A percentile compares a stretch with the other conserved stretches of the same genome.
Conservation (phyloP, 345 rosid genomes). For the Brassica nigra region DNA sequence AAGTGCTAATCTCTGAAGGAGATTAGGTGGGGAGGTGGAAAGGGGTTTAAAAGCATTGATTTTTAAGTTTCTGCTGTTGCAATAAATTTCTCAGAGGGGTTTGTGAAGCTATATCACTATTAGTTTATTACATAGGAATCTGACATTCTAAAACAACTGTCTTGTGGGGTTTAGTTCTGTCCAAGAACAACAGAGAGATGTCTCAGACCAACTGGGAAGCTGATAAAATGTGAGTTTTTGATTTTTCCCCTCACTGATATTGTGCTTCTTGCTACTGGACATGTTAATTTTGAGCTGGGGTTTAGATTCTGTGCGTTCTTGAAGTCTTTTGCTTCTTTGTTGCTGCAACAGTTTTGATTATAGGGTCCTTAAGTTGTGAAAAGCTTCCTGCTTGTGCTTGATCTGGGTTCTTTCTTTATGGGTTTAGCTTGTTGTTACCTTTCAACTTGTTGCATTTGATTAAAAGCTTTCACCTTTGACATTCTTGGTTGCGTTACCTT, state of each 20-base stretch:
- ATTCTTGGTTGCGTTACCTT: slow-evolving; percentile 17
- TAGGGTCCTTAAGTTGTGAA: slow-evolving; percentile 43
- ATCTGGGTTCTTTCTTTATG: slow-evolving; percentile 22
- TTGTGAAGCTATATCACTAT: slow-evolving; percentile 33
- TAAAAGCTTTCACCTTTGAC: background rate
- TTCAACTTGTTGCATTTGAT: background rate
- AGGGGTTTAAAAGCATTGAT: background rate
- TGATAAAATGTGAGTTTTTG: slow-evolving; percentile 85
- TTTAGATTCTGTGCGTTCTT: slow-evolving; percentile 37
- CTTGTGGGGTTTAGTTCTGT: slow-evolving; percentile 29
- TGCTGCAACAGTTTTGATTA: slow-evolving; percentile 32
- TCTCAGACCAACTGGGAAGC: slow-evolving; percentile 99
- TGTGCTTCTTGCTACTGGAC: background rate
- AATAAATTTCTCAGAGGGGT: slow-evolving; percentile 37
- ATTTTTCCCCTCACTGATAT: background rate
- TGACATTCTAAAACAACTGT: slow-evolving; percentile 46
- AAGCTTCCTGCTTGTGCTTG: slow-evolving; percentile 21
- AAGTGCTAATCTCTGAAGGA: slow-evolving; percentile 33
- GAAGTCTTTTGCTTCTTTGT: slow-evolving; percentile 23
- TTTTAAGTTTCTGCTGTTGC: slow-evolving; percentile 32
- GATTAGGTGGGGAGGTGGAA: slow-evolving; percentile 36
- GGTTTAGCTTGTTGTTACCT: background rate
- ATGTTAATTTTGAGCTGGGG: slow-evolving; percentile 28
- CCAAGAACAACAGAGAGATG: slow-evolving; percentile 38
- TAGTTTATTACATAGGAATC: slow-evolving; percentile 42